These are phyloP conservation scores for Chaetoceros muelleri DNA, from an alignment of 108 stramenopile genomes.

Conservation along the genomic window DNA sequence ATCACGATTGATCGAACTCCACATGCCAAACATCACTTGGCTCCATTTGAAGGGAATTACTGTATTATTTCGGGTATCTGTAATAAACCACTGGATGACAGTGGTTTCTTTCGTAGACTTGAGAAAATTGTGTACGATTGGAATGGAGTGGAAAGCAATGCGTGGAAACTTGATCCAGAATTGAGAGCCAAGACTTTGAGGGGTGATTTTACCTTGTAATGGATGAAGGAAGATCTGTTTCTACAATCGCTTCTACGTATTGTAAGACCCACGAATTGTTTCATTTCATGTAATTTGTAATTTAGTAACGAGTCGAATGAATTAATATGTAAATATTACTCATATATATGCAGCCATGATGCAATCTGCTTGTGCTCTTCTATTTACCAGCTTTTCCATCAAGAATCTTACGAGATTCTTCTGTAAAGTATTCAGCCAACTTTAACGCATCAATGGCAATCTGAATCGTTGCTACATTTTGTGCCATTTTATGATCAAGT, in stretches of 20 bases:
- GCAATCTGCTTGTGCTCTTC: neutral
- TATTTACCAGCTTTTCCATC: neutral
- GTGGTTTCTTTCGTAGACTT: constrained; percentile 73
- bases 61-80: constrained; percentile 81
- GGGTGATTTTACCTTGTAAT: constrained; percentile 42
- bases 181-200: constrained; percentile 49
- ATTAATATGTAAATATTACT: neutral
- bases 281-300: too few species aligned
- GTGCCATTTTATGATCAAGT: constrained; percentile 22
- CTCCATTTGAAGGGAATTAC: constrained; percentile 88
- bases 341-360: neutral
- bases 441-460: constrained; percentile 69
- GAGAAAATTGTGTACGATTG: constrained; percentile 67
- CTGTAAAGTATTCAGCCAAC: constrained; percentile 66
- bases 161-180: constrained; percentile 77
- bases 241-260: too few species aligned
- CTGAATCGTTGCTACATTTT: constrained; percentile 70
- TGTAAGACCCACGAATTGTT: too few species aligned
- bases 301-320: too few species aligned
- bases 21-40: constrained; percentile 82
- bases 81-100: constrained; percentile 60
- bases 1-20: constrained; percentile 56
- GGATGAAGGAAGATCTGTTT: neutral
- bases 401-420: neutral
- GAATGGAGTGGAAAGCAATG: constrained; percentile 80